Conservation (phyloP, 345 rosid genomes). For the Lumnitzera littorea region DNA sequence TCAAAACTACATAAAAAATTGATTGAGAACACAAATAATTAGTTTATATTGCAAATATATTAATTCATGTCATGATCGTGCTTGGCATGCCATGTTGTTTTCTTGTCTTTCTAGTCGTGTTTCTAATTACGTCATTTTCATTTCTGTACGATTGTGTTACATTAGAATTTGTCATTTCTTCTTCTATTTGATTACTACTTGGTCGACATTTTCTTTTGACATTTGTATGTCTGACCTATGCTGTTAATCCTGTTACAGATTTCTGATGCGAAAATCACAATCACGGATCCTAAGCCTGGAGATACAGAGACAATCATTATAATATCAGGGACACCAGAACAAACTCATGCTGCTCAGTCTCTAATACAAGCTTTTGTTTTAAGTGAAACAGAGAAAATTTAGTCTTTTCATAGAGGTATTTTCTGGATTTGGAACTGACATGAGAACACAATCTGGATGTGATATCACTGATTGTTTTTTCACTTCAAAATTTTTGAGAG, state of each 20-base stretch:
- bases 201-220: background rate
- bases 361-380: conserved; percentile 79
- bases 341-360: conserved; percentile 76
- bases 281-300: conserved; percentile 52
- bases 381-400: conserved; percentile 46
- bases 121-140: too few relatives aligned
- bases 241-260: conserved; percentile 24
- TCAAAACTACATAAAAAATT: too few relatives aligned
- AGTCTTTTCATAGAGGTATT: conserved; percentile 15
- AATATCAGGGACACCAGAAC: conserved; percentile 80
- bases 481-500: too few relatives aligned
- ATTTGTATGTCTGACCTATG: background rate
- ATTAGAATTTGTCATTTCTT: background rate
- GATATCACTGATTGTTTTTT: too few relatives aligned
- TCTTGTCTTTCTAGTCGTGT: too few relatives aligned
- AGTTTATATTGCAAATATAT: too few relatives aligned
- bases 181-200: background rate
- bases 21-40: too few relatives aligned
- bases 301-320: conserved; percentile 51
- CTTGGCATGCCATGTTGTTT: too few relatives aligned
- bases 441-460: too few relatives aligned
- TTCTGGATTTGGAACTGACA: conserved; percentile 1
- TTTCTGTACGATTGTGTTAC: too few relatives aligned
- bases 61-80: too few relatives aligned
- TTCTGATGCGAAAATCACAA: conserved; percentile 59